These are phyloP conservation scores for Globisporangium apiculatum DNA, from an alignment of 352 stramenopile genomes.

Conservation along the genomic window DNA sequence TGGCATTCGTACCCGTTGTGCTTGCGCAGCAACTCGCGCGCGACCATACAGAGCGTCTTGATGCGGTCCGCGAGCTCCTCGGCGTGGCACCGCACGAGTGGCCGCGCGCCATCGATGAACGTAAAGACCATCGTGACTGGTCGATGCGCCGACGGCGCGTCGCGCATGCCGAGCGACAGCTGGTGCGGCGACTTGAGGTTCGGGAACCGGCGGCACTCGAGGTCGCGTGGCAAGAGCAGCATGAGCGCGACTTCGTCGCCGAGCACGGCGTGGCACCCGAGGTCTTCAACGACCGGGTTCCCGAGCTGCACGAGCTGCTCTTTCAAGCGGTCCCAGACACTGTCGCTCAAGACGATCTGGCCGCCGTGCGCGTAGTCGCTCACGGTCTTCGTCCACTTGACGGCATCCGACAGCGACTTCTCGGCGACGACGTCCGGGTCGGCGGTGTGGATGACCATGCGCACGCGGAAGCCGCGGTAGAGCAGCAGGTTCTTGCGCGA, in stretches of 20 bases:
- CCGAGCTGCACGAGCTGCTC: conserved; percentile 81
- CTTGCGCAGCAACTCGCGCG: conserved; percentile 62
- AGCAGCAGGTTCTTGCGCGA: conserved; percentile 74
- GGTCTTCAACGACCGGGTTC: conserved; percentile 85
- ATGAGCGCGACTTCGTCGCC: conserved; percentile 75
- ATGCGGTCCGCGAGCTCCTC: conserved; percentile 81
- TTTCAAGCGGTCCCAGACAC: conserved; percentile 81
- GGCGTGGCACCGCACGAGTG: conserved; percentile 73
- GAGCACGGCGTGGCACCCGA: conserved; percentile 66
- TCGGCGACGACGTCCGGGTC: conserved; percentile 46
- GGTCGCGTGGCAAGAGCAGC: conserved; percentile 67
- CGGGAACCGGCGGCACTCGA: conserved; percentile 69
- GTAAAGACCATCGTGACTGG: conserved; percentile 87
- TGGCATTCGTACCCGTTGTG: conserved; percentile 87
- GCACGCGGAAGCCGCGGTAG: conserved; percentile 78
- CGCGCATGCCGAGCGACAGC: conserved; percentile 71
- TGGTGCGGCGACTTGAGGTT: conserved; percentile 69
- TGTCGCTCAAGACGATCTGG: conserved; percentile 81
- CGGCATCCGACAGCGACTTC: conserved; percentile 56
- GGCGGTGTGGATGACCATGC: conserved; percentile 82
- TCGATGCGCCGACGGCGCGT: conserved; percentile 69
- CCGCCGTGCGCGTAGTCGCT: conserved; percentile 78
- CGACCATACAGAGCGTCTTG: conserved; percentile 77
- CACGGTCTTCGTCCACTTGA: conserved; percentile 83
- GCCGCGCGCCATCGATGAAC: conserved; percentile 81